Evolutionary conservation across 2,329 filamentous ascomycete species (phyloP), one percentile per base, ranked within the genome.

Genomic region (Scedosporium boydii): DNA sequence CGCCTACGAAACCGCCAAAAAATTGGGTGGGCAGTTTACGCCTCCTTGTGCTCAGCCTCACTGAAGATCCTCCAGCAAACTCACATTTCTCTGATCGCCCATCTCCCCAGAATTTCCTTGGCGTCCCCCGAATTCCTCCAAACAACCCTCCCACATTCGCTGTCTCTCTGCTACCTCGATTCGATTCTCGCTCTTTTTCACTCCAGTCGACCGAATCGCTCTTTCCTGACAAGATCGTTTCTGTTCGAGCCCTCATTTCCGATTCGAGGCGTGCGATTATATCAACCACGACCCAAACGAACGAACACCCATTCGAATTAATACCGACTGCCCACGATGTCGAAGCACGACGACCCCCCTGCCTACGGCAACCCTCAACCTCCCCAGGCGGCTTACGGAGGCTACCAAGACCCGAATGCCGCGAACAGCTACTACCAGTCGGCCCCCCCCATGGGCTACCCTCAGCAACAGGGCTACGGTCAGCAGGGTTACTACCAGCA

Each of bases 311-410:
- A 3, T 21, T 18, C n/a, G 21, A 23, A 56, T 58, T 38, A n/a
- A 58, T 18, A 26, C 5, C 34, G 23, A 14, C 16, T 23, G 12
- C 16, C 53, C 7, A 41, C 23, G 38, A 81, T 81, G 78, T 69
- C 73, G 67, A 80, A 82, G 70, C 68, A 74, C 71, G 78, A 82
- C 61, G 72, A 78, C 41, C 82, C 82, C 61, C 81, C 80, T 27
- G 76, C 79, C 53, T 82, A 83, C 70, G 71, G 69, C 60, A 70
- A 71, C 26, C 73, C 73, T 42, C 69, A 73, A 63, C 68, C 72
- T 56, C 73, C 80, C 41, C 77, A 78, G 66, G 73, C 75, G 14
- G 73, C 80, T 1, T 81, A 82, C 67, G 71, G 75, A 58, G 74
- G 77, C 38, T 76, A 78, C 66, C 70, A 66, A 27, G 68, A 70